A percentile compares a stretch with the other conserved stretches of the same genome.
Conservation (phyloP, 257 asterid species). For the Lycium ferocissimum region DNA sequence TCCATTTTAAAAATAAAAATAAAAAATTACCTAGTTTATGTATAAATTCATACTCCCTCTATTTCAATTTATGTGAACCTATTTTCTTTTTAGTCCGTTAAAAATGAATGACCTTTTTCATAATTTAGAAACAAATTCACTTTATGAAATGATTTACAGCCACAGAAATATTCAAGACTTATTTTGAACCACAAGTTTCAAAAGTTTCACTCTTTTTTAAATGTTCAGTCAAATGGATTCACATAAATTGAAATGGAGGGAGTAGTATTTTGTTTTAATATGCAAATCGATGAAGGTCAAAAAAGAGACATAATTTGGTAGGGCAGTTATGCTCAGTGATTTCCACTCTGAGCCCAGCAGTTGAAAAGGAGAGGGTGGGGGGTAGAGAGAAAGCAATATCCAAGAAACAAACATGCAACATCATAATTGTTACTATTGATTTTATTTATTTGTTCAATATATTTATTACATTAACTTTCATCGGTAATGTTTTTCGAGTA, state of each 20-base stretch:
- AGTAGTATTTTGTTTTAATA: background rate
- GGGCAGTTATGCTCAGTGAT: background rate
- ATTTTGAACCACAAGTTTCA: too few relatives aligned
- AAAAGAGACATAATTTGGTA: background rate
- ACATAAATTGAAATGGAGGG: too few relatives aligned
- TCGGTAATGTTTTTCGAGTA: constrained; percentile 38
- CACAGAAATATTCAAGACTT: too few relatives aligned
- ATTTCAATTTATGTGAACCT: too few relatives aligned
- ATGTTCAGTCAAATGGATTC: too few relatives aligned
- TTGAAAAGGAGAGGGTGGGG: background rate
- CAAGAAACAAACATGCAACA: background rate
- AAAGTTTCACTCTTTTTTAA: too few relatives aligned
- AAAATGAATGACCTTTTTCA: too few relatives aligned
- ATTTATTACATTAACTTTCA: background rate
- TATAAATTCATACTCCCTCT: too few relatives aligned
- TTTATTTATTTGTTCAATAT: background rate
- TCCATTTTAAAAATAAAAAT: background rate
- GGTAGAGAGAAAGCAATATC: background rate
- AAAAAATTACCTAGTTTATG: too few relatives aligned
- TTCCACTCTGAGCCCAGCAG: background rate
- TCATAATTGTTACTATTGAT: background rate
- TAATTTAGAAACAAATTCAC: too few relatives aligned
- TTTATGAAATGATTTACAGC: too few relatives aligned
- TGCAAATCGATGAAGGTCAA: background rate
- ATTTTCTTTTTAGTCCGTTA: too few relatives aligned